Evolutionary conservation across 805 yeast species (phyloP).

Genomic region (Maudiozyma pseudohumilis): DNA sequence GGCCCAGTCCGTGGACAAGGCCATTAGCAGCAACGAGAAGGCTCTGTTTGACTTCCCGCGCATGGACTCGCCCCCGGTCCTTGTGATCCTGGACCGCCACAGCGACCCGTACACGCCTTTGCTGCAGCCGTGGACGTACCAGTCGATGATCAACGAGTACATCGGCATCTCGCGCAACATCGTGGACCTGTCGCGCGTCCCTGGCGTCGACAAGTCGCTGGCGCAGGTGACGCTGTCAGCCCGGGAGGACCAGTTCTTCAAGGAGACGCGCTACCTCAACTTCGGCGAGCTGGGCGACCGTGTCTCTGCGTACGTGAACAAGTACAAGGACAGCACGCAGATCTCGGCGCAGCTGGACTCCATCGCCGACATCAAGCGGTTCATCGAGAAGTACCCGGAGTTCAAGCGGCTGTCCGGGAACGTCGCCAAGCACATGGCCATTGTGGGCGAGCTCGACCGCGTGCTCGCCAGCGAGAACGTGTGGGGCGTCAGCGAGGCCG

Average conservation of each 20-base stretch:
- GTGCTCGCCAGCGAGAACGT: conserved; percentile 53
- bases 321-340: conserved; percentile 72
- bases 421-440: conserved; percentile 83
- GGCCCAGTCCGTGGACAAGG: conserved; percentile 54
- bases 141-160: conserved; percentile 92
- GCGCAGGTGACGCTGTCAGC: conserved; percentile 55
- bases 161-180: conserved; percentile 75
- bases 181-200: conserved; percentile 51
- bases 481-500: conserved; percentile 83
- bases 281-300: conserved; percentile 92
- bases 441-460: conserved; percentile 78
- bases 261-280: conserved; percentile 74
- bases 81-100: conserved; percentile 71
- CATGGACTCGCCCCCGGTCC: conserved; percentile 58
- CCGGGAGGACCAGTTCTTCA: conserved; percentile 67
- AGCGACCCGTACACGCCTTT: conserved; percentile 92
- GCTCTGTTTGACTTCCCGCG: conserved; percentile 56
- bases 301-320: conserved; percentile 74
- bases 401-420: conserved; percentile 79
- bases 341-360: conserved; percentile 57
- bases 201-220: conserved; percentile 49
- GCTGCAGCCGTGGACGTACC: conserved; percentile 94
- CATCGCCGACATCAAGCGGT: conserved; percentile 80
- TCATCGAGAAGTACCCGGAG: conserved; percentile 90
- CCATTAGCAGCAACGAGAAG: conserved; percentile 45